phyloP scores from a whole-genome alignment of 1,139 yeast species.

The Hansenula anomala region DNA sequence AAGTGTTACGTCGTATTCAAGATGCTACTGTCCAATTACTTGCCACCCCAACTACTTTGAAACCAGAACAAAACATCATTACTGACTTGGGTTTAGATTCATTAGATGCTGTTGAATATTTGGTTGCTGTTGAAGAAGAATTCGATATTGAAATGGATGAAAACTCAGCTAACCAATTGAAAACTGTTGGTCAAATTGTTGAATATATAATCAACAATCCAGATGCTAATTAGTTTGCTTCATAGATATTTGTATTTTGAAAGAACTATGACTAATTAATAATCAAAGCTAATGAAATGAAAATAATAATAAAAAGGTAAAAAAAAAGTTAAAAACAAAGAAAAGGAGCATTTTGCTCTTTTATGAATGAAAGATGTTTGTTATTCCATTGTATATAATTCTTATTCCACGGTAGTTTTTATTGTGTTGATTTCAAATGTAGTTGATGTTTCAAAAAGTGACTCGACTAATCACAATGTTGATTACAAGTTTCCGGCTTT shows the following conservation, averaged over 20 bases:
- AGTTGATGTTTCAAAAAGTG: no score
- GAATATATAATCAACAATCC: constrained; percentile 44
- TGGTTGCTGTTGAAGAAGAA: constrained; percentile 69
- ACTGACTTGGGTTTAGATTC: constrained; percentile 64
- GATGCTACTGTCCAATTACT: constrained; percentile 21
- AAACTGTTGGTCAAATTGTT: constrained; percentile 65
- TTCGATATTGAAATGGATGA: constrained; percentile 69
- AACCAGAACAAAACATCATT: constrained; percentile 25
- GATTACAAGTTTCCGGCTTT: no score
- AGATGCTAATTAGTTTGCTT: constrained; percentile 23
- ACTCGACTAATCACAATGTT: no score
- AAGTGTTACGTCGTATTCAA: constrained; percentile 23
- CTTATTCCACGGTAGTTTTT: no score
- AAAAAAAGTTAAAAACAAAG: not conserved
- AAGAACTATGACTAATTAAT: no score
- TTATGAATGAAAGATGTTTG: not conserved
- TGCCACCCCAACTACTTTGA: constrained; percentile 22
- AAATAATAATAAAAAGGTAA: not conserved
- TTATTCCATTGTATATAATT: not conserved
- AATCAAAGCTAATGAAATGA: not conserved
- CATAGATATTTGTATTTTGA: no score
- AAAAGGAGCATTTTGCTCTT: no score
- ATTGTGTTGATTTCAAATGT: no score
- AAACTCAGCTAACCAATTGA: constrained; percentile 58
- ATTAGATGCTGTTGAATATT: constrained; percentile 64